Base-by-base conservation (phyloP, 2,329 filamentous ascomycete species). In the Fusarium tricinctum region DNA sequence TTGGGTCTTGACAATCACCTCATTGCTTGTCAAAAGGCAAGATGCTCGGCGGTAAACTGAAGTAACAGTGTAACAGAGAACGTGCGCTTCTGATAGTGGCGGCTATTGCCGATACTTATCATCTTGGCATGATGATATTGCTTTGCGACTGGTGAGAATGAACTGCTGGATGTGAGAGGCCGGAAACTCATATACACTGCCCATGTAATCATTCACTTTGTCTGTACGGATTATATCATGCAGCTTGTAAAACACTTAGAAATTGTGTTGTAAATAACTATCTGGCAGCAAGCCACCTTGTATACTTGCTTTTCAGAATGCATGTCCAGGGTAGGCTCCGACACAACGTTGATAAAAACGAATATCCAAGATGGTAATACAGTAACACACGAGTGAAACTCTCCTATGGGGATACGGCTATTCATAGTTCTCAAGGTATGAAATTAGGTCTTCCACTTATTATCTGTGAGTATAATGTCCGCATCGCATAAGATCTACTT, bases 1-100 rank as follows among this genome's bases (percentile, higher is more conserved):
- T 53, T 22, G 48, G 48, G 51, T 47, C 48, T 48, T 56, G 17
- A 28, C 32, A 45, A 51, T 63, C 66, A 61, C 53, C 40, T 54
- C 50, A 55, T 68, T 28, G 26, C 26, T 20, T 45, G 39, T 43
- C 46, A 59, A 39, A 39, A 20, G 42, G 40, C 42, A 56, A 19
- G 33, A 30, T 23, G 39, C 5, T n/a, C 38, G 54, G 35, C 14
- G 6, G 33, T 23, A 52, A 13, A 28, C 19, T 22, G n/a, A 20
- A 10, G 32, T 10, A 30, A 30, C 12, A 30, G 10, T 13, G 20
- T 23, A 33, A 30, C 12, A 20, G 10, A 20, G 17, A 40, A 46
- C 44, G 50, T 55, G n/a, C 19, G 22, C 32, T 47, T 40, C 26
- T n/a, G 26, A 20, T 23, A 20, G 13, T 23, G 6, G n/a, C 43